Base-by-base conservation (phyloP, 441 rosid genomes). In the Aquilaria agallochum region DNA sequence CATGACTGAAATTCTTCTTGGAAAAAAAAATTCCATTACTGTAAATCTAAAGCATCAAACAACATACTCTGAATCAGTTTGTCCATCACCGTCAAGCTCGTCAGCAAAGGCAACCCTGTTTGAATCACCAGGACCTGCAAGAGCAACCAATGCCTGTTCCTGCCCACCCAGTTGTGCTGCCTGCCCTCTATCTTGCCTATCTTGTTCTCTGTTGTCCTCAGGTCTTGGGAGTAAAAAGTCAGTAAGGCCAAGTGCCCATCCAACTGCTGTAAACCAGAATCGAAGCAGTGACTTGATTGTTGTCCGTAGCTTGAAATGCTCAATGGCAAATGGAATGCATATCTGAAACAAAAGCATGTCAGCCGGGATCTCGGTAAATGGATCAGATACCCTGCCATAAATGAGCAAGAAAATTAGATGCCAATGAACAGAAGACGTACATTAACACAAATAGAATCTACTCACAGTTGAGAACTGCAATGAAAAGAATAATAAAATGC, bases 301-400 rank as follows among this genome's bases (percentile, higher is more conserved):
- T 46, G 96, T 80, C 80, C 99, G 86, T 80, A 89, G 69, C 74
- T 84, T 86, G 70, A 95, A 95, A 79, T 95, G 96, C 78, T 92
- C 93, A 68, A 89, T 76, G 40, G 95, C 97, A 83, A 92, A 95
- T 10, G 97, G 99, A 64, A 90, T 85, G 81, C 98, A 95, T 65
- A 95, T 95, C 80, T 92, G 97, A 70, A 95, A 86, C 60, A 95
- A 88, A 67, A 95, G 99, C 90, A 92, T 86, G 85, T 88, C 98
- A 36, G 95, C 97, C 1, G 99, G 99, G 67, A 95, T 92, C 76
- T 95, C 99, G 11, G 99, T 95, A 75, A 92, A 89, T 60, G 97
- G 99, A 70, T 95, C 99, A 0, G 98, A 89, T 46, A 95, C 93
- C 72, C 99, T 94, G 92, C 63, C 42, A 36, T 4, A 36, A 36